Percentiles rank a stretch among this genome's conserved stretches.
These are phyloP conservation scores for Gracilariopsis chorda DNA, from an alignment of 23 red algal species.

Conservation along the genomic window DNA sequence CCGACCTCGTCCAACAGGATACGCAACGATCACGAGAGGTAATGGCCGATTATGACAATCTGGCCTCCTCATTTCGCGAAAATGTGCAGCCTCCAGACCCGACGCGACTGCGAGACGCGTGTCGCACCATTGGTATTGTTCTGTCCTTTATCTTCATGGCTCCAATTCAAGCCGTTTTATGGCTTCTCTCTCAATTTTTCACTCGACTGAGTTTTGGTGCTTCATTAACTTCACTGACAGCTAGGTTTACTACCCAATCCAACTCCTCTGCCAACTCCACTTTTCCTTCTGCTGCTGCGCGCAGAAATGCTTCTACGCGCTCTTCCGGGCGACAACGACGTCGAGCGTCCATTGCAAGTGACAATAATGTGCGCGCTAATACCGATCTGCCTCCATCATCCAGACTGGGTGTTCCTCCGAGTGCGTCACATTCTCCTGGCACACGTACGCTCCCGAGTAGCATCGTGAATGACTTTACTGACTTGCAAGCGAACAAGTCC, in stretches of 20 bases:
- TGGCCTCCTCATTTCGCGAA: conserved; percentile 14
- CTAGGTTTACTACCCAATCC: neutral
- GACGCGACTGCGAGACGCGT: neutral
- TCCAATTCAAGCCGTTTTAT: conserved; percentile 9
- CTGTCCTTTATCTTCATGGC: conserved; percentile 39
- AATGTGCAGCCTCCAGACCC: conserved; percentile 28
- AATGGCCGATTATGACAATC: conserved; percentile 23
- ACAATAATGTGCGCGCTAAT: neutral
- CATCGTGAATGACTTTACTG: neutral
- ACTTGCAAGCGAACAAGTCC: neutral
- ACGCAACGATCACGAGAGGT: conserved; percentile 28
- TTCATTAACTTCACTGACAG: neutral
- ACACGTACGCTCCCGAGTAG: neutral
- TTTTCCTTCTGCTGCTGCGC: neutral
- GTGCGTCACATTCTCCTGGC: neutral
- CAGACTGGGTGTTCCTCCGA: neutral
- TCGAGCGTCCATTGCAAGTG: neutral
- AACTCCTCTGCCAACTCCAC: neutral
- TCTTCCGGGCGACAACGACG: neutral
- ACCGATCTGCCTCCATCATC: neutral
- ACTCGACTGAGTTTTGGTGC: neutral
- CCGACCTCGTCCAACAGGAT: neutral
- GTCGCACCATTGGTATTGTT: conserved; percentile 15
- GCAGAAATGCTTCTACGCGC: neutral
- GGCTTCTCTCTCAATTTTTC: neutral